Conservation (phyloP, 257 asterid genomes). For the Fraxinus americana region DNA sequence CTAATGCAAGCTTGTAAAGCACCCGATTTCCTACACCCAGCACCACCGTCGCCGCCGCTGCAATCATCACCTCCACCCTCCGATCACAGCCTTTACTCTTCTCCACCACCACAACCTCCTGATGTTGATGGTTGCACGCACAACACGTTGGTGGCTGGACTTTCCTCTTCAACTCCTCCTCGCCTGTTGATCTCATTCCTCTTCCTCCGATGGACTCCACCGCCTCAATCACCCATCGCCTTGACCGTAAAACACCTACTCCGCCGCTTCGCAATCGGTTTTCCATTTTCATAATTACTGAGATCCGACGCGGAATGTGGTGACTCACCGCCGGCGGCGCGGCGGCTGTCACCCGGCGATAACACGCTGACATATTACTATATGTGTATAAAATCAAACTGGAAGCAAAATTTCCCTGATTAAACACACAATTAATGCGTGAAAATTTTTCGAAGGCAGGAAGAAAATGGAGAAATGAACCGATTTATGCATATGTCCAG, state of each 20-base stretch:
- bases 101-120: constrained; percentile 40
- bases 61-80: constrained; percentile 62
- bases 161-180: constrained; percentile 25
- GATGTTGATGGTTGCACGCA: constrained; percentile 27
- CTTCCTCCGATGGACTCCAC: constrained; percentile 21
- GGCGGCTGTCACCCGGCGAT: constrained; percentile 29
- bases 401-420: background rate
- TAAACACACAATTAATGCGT: constrained; percentile 1
- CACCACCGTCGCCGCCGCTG: constrained; percentile 76
- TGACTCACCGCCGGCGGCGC: constrained; percentile 22
- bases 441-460: background rate
- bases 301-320: constrained; percentile 28
- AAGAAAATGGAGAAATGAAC: background rate
- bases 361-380: constrained; percentile 35
- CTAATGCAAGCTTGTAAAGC: constrained; percentile 88
- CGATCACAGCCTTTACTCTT: constrained; percentile 39
- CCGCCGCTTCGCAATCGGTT: constrained; percentile 22
- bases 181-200: constrained; percentile 12
- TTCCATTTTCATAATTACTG: constrained; percentile 26
- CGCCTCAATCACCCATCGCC: constrained; percentile 39
- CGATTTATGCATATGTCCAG: constrained; percentile 1
- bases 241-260: constrained; percentile 30
- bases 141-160: constrained; percentile 32
- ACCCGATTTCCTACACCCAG: constrained; percentile 93
- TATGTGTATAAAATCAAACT: background rate